Base-by-base conservation (phyloP, 108 stramenopile species). In the Skeletonema costatum region DNA sequence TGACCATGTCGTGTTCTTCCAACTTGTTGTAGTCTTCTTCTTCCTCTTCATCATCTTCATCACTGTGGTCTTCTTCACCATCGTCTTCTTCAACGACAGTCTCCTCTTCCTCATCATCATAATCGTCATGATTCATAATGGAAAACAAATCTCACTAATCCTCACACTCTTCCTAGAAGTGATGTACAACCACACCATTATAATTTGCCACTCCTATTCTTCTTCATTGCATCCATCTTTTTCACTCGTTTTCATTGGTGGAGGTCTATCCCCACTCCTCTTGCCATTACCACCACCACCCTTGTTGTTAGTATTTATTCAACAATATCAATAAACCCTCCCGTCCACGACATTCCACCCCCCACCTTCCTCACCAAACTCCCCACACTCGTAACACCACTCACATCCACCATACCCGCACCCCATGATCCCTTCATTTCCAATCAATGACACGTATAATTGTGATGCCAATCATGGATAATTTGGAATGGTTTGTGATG, bases 341-440 rank as follows among this genome's bases (percentile, higher is more conserved):
- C 32, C 81, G 60, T 13, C 76, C 71, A 19, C 76, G 56, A 50
- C 79, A 85, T 67, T 92, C 90, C n/a, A 84, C 74, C 4, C 85
- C 74, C 90, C 90, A 96, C 30, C 91, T 66, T 61, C 86, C 86
- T 51, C 12, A 92, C 67, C 73, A 92, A 68, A 29, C 88, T 90
- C 1, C 81, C 35, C 76, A 96, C 42, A 10, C 82, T 78, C 12
- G 81, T 82, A 6, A 93, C 33, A 29, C 87, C 84, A 5, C 87
- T 84, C 0, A 87, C 67, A 64, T 91, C 90, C 2, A 96, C 74
- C 32, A 96, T 70, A 1, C 92, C 92, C 38, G 85, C 81, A 2
- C 88, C 92, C 76, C 89, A 85, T 6, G 91, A 87, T 21, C 92
- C 94, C 17, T 82, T 77, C 14, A 82, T 73, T 73, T 4, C 77